phyloP scores from a whole-genome alignment of 768 basidiomycete species.

The Paxillus rubicundulus region DNA sequence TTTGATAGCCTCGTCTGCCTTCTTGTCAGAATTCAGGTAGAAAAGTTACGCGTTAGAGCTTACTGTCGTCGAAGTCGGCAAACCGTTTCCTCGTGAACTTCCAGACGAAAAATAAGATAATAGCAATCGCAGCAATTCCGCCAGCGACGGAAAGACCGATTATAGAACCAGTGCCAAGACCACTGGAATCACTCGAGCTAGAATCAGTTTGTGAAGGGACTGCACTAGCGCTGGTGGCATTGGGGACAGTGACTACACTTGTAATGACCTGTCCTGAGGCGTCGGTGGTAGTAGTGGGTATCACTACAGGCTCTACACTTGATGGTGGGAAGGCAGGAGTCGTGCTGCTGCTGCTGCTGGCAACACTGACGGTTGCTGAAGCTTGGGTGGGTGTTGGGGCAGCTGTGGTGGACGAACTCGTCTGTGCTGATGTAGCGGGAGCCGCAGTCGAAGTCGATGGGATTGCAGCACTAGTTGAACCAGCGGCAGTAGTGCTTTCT shows the following conservation, averaged over 20 bases:
- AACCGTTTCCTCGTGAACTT: conserved; percentile 82
- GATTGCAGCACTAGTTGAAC: neutral
- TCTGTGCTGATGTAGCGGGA: neutral
- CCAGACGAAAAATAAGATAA: conserved; percentile 79
- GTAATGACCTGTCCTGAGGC: conserved; percentile 31
- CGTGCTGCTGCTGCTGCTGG: neutral
- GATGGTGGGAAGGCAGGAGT: conserved; percentile 4
- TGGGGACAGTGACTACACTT: conserved; percentile 12
- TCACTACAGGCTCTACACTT: neutral
- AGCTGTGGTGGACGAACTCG: conserved; percentile 13
- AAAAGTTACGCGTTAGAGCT: conserved; percentile 32
- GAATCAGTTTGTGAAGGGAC: conserved; percentile 24
- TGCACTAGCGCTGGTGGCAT: conserved; percentile 21
- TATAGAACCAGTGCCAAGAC: conserved; percentile 70
- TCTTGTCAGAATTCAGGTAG: conserved; percentile 4
- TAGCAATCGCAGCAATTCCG: conserved; percentile 68
- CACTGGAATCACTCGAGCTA: conserved; percentile 24
- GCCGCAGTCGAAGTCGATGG: conserved; percentile 4
- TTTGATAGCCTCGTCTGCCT: conserved; percentile 77
- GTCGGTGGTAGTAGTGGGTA: conserved; percentile 28
- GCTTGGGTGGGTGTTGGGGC: conserved; percentile 1
- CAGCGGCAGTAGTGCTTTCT: neutral
- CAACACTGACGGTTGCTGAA: neutral
- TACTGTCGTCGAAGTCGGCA: conserved; percentile 75
- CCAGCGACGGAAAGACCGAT: conserved; percentile 80